Conservation (phyloP, 768 basidiomycete genomes). For the Mycena polygramma region DNA sequence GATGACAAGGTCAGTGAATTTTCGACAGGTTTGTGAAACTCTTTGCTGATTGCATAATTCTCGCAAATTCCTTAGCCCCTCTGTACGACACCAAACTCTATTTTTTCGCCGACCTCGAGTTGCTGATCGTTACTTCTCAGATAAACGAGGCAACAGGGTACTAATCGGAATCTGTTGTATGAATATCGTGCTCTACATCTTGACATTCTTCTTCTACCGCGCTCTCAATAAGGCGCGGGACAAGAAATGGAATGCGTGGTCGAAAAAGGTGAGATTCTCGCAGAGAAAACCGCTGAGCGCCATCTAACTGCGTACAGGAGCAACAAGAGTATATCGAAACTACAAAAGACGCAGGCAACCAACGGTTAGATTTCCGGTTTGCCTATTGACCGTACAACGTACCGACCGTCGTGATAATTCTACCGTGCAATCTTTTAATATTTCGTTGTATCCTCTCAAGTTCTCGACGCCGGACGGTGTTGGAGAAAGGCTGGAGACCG, state of each 20-base stretch:
- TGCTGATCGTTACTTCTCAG: conserved; percentile 43
- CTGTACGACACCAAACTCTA: conserved; percentile 43
- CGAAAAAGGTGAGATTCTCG: conserved; percentile 54
- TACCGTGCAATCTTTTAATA: no score
- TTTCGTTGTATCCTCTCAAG: no score
- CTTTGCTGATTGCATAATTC: neutral
- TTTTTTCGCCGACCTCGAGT: neutral
- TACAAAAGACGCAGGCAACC: conserved; percentile 73
- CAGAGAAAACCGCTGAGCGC: neutral
- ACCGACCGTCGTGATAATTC: neutral
- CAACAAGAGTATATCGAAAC: conserved; percentile 69
- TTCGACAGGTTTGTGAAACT: neutral
- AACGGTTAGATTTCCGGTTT: conserved; percentile 73
- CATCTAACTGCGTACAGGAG: conserved; percentile 51
- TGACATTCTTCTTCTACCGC: conserved; percentile 69
- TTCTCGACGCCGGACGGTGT: no score
- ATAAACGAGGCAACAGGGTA: conserved; percentile 70
- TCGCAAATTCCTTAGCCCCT: conserved; percentile 43
- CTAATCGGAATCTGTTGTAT: conserved; percentile 67
- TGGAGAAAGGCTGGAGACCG: no score
- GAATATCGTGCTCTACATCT: conserved; percentile 66
- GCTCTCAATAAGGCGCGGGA: conserved; percentile 62
- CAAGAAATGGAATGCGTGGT: conserved; percentile 64
- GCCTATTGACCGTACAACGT: conserved; percentile 53
- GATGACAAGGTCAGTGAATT: conserved; percentile 57